Evolutionary conservation across 495 filamentous ascomycete genomes (phyloP), one percentile per base, ranked within the genome.

Genomic region (Hypoxylon crocopeplum): DNA sequence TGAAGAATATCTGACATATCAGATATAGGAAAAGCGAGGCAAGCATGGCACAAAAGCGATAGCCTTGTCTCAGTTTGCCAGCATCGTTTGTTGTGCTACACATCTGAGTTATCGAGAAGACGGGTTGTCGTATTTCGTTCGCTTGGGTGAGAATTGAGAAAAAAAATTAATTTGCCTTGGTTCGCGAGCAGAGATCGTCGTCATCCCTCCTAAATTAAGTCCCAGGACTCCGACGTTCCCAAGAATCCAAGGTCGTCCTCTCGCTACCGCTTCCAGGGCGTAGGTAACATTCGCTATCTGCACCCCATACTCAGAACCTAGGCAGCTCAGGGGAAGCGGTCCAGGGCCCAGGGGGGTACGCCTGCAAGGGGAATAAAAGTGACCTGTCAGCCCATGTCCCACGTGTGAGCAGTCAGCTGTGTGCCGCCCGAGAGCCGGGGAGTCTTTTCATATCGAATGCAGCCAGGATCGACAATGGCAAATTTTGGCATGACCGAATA

Each of bases 371-470:
- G 52, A 32, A 25, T 34, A 8, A 34, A 56, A 51, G 25, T 48
- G 47, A 56, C 52, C 17, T 52, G 32, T 62, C 59, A 57, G 40
- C 52, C n/a, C 36, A 37, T 51, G 29, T 55, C 12, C 52, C 59
- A 62, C 47, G 59, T 62, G 52, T 22, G 13, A n/a, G 29, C 15
- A 36, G 46, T 15, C 48, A 41, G 41, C 40, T 37, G 40, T n/a
- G 38, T 41, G 47, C 51, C 51, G 47, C 39, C 29, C 27, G 30
- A 32, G 32, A 56, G 13, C 37, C 22, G 44, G 49, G 49, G 37
- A 16, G 21, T 48, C 5, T 11, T 34, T 15, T 42, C 22, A 56
- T 53, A 48, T 45, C 24, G 2, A 45, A 57, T 53, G 29, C 29
- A 20, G 53, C 5, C 21, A 63, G 24, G 59, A 63, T 63, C 53